A percentile compares a stretch with the other conserved stretches of the same genome.
phyloP scores from a whole-genome alignment of 2,329 filamentous ascomycete genomes.

The Allantophomopsis cytisporea region DNA sequence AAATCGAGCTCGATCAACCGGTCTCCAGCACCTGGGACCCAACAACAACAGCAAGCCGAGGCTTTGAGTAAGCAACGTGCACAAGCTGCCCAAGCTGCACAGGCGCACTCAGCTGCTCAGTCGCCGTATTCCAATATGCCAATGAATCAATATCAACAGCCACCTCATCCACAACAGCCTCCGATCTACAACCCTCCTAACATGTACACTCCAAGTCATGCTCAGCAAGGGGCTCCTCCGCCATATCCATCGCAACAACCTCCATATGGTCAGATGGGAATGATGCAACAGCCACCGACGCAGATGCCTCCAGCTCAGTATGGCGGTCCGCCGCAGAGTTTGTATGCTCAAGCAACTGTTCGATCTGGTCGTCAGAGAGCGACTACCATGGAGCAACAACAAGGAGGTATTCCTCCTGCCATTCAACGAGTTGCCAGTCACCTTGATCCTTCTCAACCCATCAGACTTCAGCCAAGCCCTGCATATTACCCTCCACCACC shows the following conservation, averaged over 20 bases:
- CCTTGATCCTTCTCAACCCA: slow-evolving; percentile 86
- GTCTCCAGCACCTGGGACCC: slow-evolving; percentile 82
- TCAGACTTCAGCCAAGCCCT: slow-evolving; percentile 85
- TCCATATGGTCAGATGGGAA: slow-evolving; percentile 60
- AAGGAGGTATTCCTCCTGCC: slow-evolving; percentile 80
- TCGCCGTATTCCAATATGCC: slow-evolving; percentile 46
- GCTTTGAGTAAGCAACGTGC: slow-evolving; percentile 86
- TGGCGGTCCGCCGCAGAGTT: slow-evolving; percentile 50
- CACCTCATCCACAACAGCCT: slow-evolving; percentile 29
- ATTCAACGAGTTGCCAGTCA: slow-evolving; percentile 94
- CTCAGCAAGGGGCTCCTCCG: slow-evolving; percentile 48
- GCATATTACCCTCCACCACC: slow-evolving; percentile 93
- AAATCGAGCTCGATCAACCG: slow-evolving; percentile 77
- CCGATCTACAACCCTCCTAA: slow-evolving; percentile 73
- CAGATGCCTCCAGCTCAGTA: slow-evolving; percentile 52
- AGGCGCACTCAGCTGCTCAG: slow-evolving; percentile 54
- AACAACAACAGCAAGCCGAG: slow-evolving; percentile 92
- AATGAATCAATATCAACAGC: slow-evolving; percentile 33
- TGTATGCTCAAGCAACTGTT: slow-evolving; percentile 63
- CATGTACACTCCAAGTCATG: slow-evolving; percentile 56
- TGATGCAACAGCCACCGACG: slow-evolving; percentile 46
- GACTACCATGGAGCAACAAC: slow-evolving; percentile 91
- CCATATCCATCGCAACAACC: slow-evolving; percentile 64
- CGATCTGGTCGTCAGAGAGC: slow-evolving; percentile 75
- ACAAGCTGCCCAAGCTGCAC: slow-evolving; percentile 51